phyloP scores from a whole-genome alignment of 2,329 filamentous ascomycete species.

The Arthrobotrys iridis region DNA sequence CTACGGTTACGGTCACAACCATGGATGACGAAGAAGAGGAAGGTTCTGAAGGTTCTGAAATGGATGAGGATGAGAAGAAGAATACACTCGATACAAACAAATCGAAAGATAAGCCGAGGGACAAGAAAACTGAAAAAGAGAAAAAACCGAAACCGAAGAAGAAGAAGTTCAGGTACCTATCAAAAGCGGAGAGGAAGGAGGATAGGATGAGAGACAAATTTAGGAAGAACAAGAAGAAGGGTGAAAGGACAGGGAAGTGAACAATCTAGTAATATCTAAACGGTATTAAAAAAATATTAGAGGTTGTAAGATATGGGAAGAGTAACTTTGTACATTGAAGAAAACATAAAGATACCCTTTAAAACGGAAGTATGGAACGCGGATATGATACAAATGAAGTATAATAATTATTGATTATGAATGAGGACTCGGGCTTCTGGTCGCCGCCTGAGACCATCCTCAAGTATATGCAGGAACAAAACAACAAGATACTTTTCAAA shows the following conservation, averaged over 20 bases:
- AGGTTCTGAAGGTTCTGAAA: slow-evolving; percentile 60
- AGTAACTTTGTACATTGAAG: slow-evolving; percentile 13
- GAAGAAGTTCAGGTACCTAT: slow-evolving; percentile 92
- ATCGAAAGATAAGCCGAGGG: slow-evolving; percentile 59
- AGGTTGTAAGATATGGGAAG: neutral
- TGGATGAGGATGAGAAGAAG: slow-evolving; percentile 58
- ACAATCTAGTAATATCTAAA: neutral
- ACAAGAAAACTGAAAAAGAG: slow-evolving; percentile 60
- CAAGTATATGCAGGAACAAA: slow-evolving; percentile 7
- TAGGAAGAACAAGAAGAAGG: slow-evolving; percentile 72
- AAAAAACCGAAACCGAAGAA: slow-evolving; percentile 80
- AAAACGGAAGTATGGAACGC: neutral
- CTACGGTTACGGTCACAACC: slow-evolving; percentile 90
- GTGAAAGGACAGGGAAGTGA: slow-evolving; percentile 16
- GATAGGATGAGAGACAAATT: slow-evolving; percentile 71
- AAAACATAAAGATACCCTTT: slow-evolving; percentile 5
- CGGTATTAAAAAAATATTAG: neutral
- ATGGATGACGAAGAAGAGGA: slow-evolving; percentile 70
- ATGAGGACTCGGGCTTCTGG: neutral
- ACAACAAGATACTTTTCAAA: neutral
- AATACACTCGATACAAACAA: slow-evolving; percentile 53
- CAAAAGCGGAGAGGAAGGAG: slow-evolving; percentile 78
- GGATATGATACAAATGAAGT: slow-evolving; percentile 14
- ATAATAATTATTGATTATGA: neutral
- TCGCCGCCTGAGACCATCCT: neutral